Base-by-base conservation (phyloP, 2,329 filamentous ascomycete genomes). In the Phialophora chinensis region DNA sequence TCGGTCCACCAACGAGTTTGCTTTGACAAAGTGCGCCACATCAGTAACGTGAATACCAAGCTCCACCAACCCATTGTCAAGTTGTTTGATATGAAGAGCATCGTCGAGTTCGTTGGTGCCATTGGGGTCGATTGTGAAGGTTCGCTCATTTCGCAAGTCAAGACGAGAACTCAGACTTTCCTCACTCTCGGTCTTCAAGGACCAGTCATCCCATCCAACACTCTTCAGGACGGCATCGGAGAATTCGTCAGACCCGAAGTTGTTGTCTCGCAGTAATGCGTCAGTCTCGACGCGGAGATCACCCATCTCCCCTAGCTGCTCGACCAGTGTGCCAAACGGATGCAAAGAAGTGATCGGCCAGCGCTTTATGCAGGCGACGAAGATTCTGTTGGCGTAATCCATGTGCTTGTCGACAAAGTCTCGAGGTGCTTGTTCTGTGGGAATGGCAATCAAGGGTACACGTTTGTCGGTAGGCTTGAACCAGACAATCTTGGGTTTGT, bases 341-440 rank as follows among this genome's bases (percentile, higher is more conserved):
- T 99, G 95, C 63, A 99, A 88, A n/a, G 95, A 99, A 31, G 95
- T 99, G 75, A 99, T 99, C 70, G 95, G 95, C 95, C 95, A 99
- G 76, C 95, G 89, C 86, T 99, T 99, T 81, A 99, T 99, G 82
- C 93, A 97, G 56, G 95, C 95, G 73, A 99, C 95, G 72, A 99
- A 99, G 75, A 99, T 99, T 74, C 93, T 91, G 80, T 97, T 96
- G 65, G 94, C 93, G 74, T 98, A 99, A 33, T 97, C 92, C 78
- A 97, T 92, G 78, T 99, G 95, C 80, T 95, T 97, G 83, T 99
- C 95, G 31, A 99, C 95, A 74, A 99, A 99, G 80, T 98, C 95
- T 42, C 93, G 90, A 23, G 95, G 95, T 8, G 95, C 95, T 81
- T 99, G 95, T 79, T 99, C 95, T 2, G 95, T 99, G 1, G 95